phyloP scores from a whole-genome alignment of 1,284 basidiomycete species.

The Trichosporon sp. region DNA sequence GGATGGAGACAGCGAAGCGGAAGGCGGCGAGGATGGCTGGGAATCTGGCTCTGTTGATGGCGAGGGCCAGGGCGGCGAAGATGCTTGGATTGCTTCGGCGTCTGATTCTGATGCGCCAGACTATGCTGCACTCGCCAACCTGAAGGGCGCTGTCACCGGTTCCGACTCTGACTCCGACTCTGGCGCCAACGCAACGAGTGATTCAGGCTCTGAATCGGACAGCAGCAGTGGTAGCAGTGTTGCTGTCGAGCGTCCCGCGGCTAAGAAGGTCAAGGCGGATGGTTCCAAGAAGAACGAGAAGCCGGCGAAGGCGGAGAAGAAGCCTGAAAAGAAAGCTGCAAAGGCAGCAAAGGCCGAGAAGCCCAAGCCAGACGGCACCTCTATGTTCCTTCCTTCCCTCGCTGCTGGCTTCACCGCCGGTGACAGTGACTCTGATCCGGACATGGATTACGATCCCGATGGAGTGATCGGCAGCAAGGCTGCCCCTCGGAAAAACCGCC shows the following conservation, averaged over 20 bases:
- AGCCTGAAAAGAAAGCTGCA: constrained; percentile 19
- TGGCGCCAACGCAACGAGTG: no score
- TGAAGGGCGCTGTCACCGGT: background rate
- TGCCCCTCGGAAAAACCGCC: constrained; percentile 69
- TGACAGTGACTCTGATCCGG: constrained; percentile 67
- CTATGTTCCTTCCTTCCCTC: constrained; percentile 82
- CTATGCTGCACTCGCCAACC: background rate
- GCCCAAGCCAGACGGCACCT: constrained; percentile 44
- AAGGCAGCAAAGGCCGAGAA: constrained; percentile 25
- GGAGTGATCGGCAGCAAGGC: constrained; percentile 50
- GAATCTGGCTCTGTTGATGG: constrained; percentile 51
- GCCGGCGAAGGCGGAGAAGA: constrained; percentile 18
- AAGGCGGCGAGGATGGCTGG: constrained; percentile 54
- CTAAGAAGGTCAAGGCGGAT: constrained; percentile 25
- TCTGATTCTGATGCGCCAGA: constrained; percentile 3
- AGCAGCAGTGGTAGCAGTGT: background rate
- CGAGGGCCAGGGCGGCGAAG: constrained; percentile 17
- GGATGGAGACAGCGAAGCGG: constrained; percentile 22
- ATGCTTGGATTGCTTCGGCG: background rate
- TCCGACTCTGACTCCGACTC: constrained; percentile 29
- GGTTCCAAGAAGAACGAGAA: constrained; percentile 5
- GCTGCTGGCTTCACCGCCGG: constrained; percentile 77
- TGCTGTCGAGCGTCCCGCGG: constrained; percentile 21
- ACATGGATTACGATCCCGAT: constrained; percentile 60
- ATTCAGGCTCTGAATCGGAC: constrained; percentile 22